Evolutionary conservation across 1,139 yeast species (phyloP).

Genomic region (Pichia terricola): DNA sequence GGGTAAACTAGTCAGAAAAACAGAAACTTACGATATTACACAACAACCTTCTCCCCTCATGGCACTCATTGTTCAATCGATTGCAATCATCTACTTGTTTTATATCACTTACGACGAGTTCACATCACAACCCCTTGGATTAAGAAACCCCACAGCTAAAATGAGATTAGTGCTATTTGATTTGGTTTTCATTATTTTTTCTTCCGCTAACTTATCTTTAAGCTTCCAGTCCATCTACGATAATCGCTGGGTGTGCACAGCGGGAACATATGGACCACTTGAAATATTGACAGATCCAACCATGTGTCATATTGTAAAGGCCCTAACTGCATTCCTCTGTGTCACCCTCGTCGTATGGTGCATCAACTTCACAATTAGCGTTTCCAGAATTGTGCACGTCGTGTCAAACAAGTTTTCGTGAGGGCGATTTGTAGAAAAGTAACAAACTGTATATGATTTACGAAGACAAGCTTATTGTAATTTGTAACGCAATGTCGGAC

Average conservation of each 20-base stretch:
- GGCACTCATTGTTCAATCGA: slow-evolving; percentile 79
- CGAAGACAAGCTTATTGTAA: too few relatives aligned
- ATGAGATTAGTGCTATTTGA: slow-evolving; percentile 72
- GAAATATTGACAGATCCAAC: background rate
- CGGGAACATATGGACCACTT: slow-evolving; percentile 10
- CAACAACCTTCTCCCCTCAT: slow-evolving; percentile 88
- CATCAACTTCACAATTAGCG: slow-evolving; percentile 71
- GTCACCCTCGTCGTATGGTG: slow-evolving; percentile 76
- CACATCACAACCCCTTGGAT: slow-evolving; percentile 82
- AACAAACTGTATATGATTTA: too few relatives aligned
- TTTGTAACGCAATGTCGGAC: slow-evolving; percentile 3
- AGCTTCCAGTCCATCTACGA: slow-evolving; percentile 80
- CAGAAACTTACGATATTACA: slow-evolving; percentile 34
- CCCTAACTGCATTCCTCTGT: slow-evolving; percentile 70
- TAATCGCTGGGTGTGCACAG: slow-evolving; percentile 68
- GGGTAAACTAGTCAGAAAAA: slow-evolving; percentile 48
- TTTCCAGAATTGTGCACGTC: slow-evolving; percentile 72
- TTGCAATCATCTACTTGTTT: slow-evolving; percentile 66
- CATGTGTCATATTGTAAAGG: slow-evolving; percentile 74
- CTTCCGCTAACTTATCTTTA: slow-evolving; percentile 81
- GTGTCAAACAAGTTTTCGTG: slow-evolving; percentile 27
- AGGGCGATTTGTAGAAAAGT: too few relatives aligned
- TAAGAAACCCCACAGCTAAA: slow-evolving; percentile 75
- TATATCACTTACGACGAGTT: slow-evolving; percentile 89
- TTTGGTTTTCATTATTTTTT: slow-evolving; percentile 77